Conservation (phyloP, 768 basidiomycete genomes). For the Pleurotus djamor region DNA sequence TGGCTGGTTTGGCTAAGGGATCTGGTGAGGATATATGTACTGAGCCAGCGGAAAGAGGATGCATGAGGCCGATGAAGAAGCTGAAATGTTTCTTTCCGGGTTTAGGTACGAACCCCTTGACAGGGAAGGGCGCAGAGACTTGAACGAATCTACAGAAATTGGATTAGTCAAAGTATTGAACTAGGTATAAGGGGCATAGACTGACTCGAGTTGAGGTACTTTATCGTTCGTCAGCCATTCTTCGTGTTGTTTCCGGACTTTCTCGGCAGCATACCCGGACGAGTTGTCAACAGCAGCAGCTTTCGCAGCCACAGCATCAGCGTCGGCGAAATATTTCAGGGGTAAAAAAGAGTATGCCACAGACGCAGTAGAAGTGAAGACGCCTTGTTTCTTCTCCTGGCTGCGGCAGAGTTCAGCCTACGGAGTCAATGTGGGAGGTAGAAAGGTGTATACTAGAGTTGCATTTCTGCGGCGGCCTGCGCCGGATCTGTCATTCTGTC, state of each 20-base stretch:
- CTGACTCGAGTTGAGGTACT: slow-evolving; percentile 14
- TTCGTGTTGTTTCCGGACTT: neutral
- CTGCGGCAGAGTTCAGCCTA: neutral
- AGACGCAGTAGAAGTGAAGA: slow-evolving; percentile 8
- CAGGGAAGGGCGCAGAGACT: slow-evolving; percentile 11
- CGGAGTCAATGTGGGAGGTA: neutral
- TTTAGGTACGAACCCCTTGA: neutral
- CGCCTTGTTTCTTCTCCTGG: slow-evolving; percentile 3
- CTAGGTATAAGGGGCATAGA: neutral
- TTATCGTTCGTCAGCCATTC: slow-evolving; percentile 9
- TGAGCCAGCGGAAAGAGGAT: slow-evolving; percentile 34
- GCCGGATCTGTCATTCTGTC: slow-evolving; percentile 12
- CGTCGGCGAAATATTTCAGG: slow-evolving; percentile 6
- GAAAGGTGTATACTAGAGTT: slow-evolving; percentile 9
- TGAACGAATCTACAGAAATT: slow-evolving; percentile 6
- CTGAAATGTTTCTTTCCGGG: slow-evolving; percentile 18
- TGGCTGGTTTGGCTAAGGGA: slow-evolving; percentile 34
- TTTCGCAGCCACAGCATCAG: neutral
- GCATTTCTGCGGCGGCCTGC: slow-evolving; percentile 8
- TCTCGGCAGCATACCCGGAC: neutral
- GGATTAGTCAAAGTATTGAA: neutral
- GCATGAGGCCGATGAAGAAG: slow-evolving; percentile 20
- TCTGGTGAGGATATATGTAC: slow-evolving; percentile 37
- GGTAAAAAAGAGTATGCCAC: slow-evolving; percentile 11
- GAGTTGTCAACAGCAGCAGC: neutral